These are phyloP conservation scores for Silene latifolia DNA, from an alignment of 148 eudicot species.

Conservation along the genomic window DNA sequence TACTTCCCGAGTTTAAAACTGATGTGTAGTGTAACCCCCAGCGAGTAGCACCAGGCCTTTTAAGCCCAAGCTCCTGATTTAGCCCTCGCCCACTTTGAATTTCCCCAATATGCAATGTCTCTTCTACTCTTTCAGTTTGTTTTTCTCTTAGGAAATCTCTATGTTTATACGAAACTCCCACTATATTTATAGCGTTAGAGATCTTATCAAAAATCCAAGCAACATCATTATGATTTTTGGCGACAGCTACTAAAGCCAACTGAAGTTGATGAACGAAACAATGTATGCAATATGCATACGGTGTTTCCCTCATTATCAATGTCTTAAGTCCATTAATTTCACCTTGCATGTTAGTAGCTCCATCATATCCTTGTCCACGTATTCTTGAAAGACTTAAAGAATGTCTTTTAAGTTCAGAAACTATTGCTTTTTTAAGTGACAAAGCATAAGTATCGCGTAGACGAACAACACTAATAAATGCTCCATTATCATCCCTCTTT, in stretches of 20 bases:
- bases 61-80: not conserved
- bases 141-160: not conserved
- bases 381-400: constrained; percentile 12
- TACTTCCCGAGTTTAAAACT: not conserved
- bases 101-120: not conserved
- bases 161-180: not conserved
- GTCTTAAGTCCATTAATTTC: constrained; percentile 7
- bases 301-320: not conserved
- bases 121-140: not conserved
- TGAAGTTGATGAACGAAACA: no score
- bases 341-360: constrained; percentile 13
- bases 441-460: not conserved
- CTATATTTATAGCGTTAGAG: not conserved
- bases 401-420: not conserved
- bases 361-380: constrained; percentile 12
- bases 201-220: not conserved
- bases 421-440: constrained; percentile 2
- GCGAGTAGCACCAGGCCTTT: not conserved
- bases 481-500: no score
- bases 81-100: not conserved
- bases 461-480: not conserved
- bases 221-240: not conserved
- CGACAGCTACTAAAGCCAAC: not conserved
- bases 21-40: no score
- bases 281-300: not conserved